Percentiles rank a stretch among this genome's conserved stretches.
phyloP scores from a whole-genome alignment of 768 basidiomycete genomes.

The Amylocystis lapponica region DNA sequence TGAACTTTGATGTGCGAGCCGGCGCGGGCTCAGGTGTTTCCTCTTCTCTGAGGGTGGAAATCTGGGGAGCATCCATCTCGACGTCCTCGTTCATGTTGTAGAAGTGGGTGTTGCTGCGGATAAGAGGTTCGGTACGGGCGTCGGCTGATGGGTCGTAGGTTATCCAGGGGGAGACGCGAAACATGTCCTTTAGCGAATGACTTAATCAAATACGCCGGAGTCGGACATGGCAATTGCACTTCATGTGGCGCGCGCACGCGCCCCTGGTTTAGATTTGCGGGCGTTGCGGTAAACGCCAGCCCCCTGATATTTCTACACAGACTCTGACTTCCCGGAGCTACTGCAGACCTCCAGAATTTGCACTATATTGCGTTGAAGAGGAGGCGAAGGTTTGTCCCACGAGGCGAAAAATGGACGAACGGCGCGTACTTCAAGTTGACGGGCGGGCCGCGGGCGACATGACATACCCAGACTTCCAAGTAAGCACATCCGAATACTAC shows the following conservation, averaged over 20 bases:
- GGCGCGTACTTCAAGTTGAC: no score
- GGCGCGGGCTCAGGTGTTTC: constrained; percentile 50
- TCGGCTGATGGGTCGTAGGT: constrained; percentile 37
- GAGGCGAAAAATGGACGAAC: no score
- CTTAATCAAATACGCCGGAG: no score
- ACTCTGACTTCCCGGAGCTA: neutral
- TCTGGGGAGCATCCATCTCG: constrained; percentile 79
- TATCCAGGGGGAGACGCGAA: constrained; percentile 62
- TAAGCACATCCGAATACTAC: no score
- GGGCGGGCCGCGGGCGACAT: no score
- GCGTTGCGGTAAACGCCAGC: neutral
- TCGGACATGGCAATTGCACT: no score
- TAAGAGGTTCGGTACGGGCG: constrained; percentile 9
- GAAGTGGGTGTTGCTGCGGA: constrained; percentile 9
- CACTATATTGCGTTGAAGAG: no score
- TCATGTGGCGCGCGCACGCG: neutral
- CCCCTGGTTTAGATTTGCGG: neutral
- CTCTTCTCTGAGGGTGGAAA: constrained; percentile 73
- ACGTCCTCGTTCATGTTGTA: constrained; percentile 35
- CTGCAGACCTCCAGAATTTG: no score
- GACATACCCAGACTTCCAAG: no score
- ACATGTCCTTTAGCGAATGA: no score
- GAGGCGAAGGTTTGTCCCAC: no score
- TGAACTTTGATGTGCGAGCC: constrained; percentile 32
- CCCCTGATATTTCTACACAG: neutral